Evolutionary conservation across 163 green algal species (phyloP).

Genomic region (Chlamydomonas reinhardtii): DNA sequence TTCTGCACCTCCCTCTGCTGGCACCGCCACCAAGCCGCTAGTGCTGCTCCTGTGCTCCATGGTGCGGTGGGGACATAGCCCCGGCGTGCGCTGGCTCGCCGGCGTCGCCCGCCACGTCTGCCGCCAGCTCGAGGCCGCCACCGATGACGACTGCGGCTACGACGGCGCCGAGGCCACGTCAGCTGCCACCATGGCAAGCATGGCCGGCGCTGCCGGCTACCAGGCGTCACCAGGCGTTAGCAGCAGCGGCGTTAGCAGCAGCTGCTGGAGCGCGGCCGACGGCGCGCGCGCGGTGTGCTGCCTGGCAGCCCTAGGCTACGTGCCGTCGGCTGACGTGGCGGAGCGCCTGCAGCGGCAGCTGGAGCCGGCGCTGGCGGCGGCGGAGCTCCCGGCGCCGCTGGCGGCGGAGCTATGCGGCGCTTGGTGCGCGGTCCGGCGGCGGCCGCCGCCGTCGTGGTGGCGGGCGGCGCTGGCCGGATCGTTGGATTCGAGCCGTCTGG

Average conservation of each 20-base stretch:
- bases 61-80: slow-evolving; percentile 10
- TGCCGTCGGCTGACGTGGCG: slow-evolving; percentile 10
- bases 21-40: not conserved
- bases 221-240: too few relatives aligned
- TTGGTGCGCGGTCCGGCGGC: slow-evolving; percentile 19
- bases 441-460: slow-evolving; percentile 27
- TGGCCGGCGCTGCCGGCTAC: too few relatives aligned
- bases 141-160: not conserved
- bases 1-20: not conserved
- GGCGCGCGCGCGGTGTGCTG: slow-evolving; percentile 19
- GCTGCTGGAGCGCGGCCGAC: slow-evolving; percentile 2
- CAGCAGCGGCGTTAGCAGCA: too few relatives aligned
- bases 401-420: slow-evolving; percentile 17
- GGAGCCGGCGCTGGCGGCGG: slow-evolving; percentile 11
- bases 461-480: not conserved
- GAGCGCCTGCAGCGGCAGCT: slow-evolving; percentile 23
- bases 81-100: slow-evolving; percentile 6
- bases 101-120: slow-evolving; percentile 18
- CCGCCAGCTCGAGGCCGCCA: not conserved
- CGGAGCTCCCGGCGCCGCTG: not conserved
- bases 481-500: not conserved
- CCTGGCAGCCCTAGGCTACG: slow-evolving; percentile 26
- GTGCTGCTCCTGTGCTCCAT: slow-evolving; percentile 11
- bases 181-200: too few relatives aligned
- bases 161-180: not conserved